phyloP scores from a whole-genome alignment of 2,329 filamentous ascomycete genomes.

The Sporothrix brasiliensis region DNA sequence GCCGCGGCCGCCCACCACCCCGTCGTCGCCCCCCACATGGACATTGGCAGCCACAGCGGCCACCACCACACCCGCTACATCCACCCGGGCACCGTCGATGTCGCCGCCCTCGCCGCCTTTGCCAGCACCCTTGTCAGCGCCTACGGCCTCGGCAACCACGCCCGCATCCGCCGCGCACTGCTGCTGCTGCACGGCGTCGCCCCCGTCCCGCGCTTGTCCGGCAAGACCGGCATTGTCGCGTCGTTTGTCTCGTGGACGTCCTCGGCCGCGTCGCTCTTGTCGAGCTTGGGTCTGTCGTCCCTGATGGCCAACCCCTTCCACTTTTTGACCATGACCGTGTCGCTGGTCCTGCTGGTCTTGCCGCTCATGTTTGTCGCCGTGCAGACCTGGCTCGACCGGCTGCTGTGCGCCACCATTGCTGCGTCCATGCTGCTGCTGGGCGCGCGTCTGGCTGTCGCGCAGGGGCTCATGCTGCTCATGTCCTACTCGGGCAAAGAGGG shows the following conservation, averaged over 20 bases:
- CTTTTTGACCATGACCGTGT: conserved; percentile 88
- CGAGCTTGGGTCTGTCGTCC: conserved; percentile 61
- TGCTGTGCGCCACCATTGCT: conserved; percentile 79
- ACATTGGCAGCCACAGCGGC: conserved; percentile 64
- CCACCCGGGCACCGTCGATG: conserved; percentile 74
- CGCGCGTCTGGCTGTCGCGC: conserved; percentile 76
- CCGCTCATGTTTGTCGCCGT: conserved; percentile 79
- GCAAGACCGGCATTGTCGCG: conserved; percentile 14
- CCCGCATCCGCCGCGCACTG: conserved; percentile 89
- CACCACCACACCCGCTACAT: conserved; percentile 49
- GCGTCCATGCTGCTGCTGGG: conserved; percentile 87
- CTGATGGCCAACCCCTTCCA: conserved; percentile 95
- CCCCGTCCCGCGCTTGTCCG: neutral
- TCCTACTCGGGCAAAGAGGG: conserved; percentile 61
- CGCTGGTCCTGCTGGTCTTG: conserved; percentile 70
- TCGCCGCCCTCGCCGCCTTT: conserved; percentile 80
- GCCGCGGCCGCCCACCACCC: conserved; percentile 58
- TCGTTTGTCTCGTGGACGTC: conserved; percentile 72
- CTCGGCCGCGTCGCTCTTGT: conserved; percentile 2
- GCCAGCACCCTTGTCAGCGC: conserved; percentile 82
- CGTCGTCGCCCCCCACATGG: conserved; percentile 42
- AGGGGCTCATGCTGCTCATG: conserved; percentile 96
- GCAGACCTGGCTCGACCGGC: conserved; percentile 80
- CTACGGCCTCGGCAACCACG: conserved; percentile 85
- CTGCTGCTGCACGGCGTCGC: conserved; percentile 33